Evolutionary conservation across 176 grass and related monocot species (phyloP), one percentile per base, ranked within the genome.

Genomic region (Avena eriantha): DNA sequence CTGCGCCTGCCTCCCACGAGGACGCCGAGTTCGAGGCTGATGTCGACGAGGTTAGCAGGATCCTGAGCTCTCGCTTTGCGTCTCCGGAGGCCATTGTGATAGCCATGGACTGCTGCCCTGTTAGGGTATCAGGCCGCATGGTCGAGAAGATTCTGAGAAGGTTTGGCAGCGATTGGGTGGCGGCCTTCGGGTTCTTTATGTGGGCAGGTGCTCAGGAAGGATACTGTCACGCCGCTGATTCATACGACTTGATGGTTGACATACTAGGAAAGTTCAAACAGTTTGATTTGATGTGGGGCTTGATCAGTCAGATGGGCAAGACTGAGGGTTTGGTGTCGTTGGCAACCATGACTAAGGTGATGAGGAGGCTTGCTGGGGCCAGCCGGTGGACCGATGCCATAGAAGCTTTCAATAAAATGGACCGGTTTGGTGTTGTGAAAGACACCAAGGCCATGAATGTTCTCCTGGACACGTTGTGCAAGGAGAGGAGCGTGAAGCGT

Each of bases 401-500:
- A 60, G 91, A 71, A 10, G 75, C 74, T 29, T 94, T 94, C 69
- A 71, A 77, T 14, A 86, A 61, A 65, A 91, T 97, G 55, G 90
- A 93, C 18, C 71, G 4, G 11, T 93, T 97, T 78, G 92, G 92
- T 56, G 88, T 97, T 29, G 82, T 56, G 5, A 97, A 92, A 78
- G 90, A 97, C 81, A 93, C 92, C 49, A 60, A 77, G 65, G 90
- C 92, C 53, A 94, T 97, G 88, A 97, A 97, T 76, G 86, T 76
- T 50, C 88, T 97, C 50, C 76, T 94, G 77, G 92, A 94, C 61
- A 86, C 90, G 8, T 84, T 97, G 51, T 97, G 92, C 88, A 94
- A 94, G 82, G 95, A 97, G 88, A 97, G 90, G 80, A 97, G 95
- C 24, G 92, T 94, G 48, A 92, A 89, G 78, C 95, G 87, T 0